Base-by-base conservation (phyloP, 2,329 filamentous ascomycete species). In the Fusarium veterinarium region DNA sequence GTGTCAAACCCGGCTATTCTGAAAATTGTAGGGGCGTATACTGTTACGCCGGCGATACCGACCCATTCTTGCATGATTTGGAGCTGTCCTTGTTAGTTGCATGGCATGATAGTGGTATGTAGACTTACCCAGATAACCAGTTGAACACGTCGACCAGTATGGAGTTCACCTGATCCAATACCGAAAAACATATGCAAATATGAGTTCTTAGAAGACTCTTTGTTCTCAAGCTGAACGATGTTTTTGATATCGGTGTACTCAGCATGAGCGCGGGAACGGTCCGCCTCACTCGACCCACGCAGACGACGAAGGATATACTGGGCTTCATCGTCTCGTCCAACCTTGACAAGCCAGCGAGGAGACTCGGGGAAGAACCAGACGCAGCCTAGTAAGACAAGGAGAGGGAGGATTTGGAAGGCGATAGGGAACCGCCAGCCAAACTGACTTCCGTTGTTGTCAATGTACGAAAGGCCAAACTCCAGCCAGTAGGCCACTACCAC, bases 281-380 rank as follows among this genome's bases (percentile, higher is more conserved):
- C 87, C 10, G 87, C 85, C 4, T 83, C 85, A 14, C 84, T 84
- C 23, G 84, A 85, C 2, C 92, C 92, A 44, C 92, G 89, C 1
- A 94, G 85, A 17, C 91, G 85, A 4, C 84, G 84, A 0, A 94
- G 84, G 51, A 94, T 88, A 69, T 89, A 92, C 16, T 87, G 87
- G 0, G 91, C 91, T 78, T 94, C 92, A 0, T 92, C 87, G 40
- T 91, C 85, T 1, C 91, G 87, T 0, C 90, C 91, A 10, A 87
- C 88, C 71, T 93, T 93, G 70, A 89, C 86, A 1, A 93, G 86
- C 87, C 89, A 92, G 3, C 91, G 84, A 0, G 91, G 91, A 0
- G 90, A 91, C 71, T 94, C 92, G 1, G 91, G 92, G 79, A 93
- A 91, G 81, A 92, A 89, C 87, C 89, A 90, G 35, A 92, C 86